Conservation (phyloP, 1,284 basidiomycete species). For the Puccinia hordei region DNA sequence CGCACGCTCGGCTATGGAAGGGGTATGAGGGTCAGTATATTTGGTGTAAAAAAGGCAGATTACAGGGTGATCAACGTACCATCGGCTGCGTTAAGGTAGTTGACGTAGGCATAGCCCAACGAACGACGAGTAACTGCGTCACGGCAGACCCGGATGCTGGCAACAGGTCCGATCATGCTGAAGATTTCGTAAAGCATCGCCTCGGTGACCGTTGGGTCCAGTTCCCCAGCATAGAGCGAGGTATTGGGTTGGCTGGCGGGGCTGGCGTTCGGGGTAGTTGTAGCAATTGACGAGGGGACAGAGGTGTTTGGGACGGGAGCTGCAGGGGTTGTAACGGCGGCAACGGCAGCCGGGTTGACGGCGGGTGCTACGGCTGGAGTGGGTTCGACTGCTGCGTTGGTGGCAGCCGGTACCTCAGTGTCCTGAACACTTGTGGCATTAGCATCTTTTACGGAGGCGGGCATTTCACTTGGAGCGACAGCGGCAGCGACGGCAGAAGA, state of each 20-base stretch:
- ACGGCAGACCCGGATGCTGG: constrained; percentile 98
- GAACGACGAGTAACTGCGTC: constrained; percentile 99
- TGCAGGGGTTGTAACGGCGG: constrained; percentile 51
- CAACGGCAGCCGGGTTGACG: constrained; percentile 50
- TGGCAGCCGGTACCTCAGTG: constrained; percentile 32
- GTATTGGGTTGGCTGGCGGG: constrained; percentile 60
- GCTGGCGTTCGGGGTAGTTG: constrained; percentile 41
- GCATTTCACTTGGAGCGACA: constrained; percentile 52
- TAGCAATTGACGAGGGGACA: constrained; percentile 48
- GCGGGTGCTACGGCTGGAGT: constrained; percentile 41
- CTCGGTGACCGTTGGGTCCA: constrained; percentile 96
- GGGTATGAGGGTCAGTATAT: not conserved
- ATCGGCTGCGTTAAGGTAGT: constrained; percentile 93
- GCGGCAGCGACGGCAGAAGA: constrained; percentile 56
- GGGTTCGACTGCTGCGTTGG: constrained; percentile 28
- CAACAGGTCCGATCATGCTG: constrained; percentile 99
- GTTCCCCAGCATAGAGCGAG: constrained; percentile 98
- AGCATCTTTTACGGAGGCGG: constrained; percentile 52
- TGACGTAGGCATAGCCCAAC: constrained; percentile 99
- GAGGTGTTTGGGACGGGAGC: constrained; percentile 52
- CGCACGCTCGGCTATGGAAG: constrained; percentile 79
- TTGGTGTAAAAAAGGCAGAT: not conserved
- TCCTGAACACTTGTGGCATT: constrained; percentile 37
- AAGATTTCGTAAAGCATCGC: constrained; percentile 99
- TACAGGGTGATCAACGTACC: constrained; percentile 65